Conservation (phyloP, 805 yeast genomes). For the Yueomyces sinensis region DNA sequence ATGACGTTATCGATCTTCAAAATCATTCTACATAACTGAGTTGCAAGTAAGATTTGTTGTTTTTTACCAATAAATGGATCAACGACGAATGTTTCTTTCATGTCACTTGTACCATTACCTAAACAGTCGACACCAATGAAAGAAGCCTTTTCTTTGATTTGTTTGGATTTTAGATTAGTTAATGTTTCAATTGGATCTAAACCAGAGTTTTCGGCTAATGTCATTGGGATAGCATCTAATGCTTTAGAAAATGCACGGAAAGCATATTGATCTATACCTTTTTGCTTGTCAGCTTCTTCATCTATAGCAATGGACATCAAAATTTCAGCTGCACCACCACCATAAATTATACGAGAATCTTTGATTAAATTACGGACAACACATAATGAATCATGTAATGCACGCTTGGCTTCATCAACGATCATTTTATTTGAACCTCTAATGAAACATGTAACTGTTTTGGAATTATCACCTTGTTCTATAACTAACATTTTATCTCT, state of each 20-base stretch:
- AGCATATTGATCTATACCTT: constrained; percentile 95
- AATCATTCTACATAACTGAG: constrained; percentile 96
- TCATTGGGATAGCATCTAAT: constrained; percentile 83
- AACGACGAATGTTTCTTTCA: constrained; percentile 87
- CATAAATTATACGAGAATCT: constrained; percentile 92
- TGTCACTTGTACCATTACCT: constrained; percentile 77
- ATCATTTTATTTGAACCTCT: constrained; percentile 98
- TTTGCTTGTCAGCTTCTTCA: constrained; percentile 82
- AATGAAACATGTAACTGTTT: constrained; percentile 84
- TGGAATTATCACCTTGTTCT: constrained; percentile 65
- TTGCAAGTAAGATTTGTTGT: constrained; percentile 89
- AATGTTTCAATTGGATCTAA: constrained; percentile 85
- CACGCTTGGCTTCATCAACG: constrained; percentile 92
- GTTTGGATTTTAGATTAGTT: constrained; percentile 71
- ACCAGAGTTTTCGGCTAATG: constrained; percentile 95
- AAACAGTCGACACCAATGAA: constrained; percentile 88
- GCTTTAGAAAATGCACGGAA: constrained; percentile 91
- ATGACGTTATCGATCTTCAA: constrained; percentile 94
- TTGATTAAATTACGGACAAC: constrained; percentile 91
- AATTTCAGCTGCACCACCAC: constrained; percentile 98
- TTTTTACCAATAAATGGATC: constrained; percentile 97
- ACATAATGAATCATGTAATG: constrained; percentile 91
- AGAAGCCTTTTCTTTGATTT: constrained; percentile 57
- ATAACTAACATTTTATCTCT: constrained; percentile 91
- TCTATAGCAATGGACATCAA: constrained; percentile 85